phyloP scores from a whole-genome alignment of 208 protist genomes.

The Crithidia fasciculata region DNA sequence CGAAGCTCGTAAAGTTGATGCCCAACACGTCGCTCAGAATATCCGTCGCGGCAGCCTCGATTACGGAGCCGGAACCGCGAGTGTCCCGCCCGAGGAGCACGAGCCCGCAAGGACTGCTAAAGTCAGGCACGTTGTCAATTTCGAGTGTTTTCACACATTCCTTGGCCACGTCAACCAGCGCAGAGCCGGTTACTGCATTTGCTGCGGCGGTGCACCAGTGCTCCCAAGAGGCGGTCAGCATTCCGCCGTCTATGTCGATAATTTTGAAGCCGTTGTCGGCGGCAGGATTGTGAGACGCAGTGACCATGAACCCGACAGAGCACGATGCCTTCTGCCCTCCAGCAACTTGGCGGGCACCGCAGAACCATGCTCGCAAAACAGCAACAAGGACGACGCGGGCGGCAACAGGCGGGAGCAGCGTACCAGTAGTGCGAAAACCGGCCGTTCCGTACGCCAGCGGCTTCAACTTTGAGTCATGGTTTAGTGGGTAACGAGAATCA shows the following conservation, averaged over 20 bases:
- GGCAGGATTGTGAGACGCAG: conserved; percentile 88
- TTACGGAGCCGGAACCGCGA: conserved; percentile 43
- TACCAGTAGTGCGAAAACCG: conserved; percentile 68
- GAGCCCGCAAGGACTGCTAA: conserved; percentile 23
- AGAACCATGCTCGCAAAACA: conserved; percentile 51
- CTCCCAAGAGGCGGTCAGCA: conserved; percentile 79
- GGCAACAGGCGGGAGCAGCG: conserved; percentile 60
- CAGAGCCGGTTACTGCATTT: conserved; percentile 55
- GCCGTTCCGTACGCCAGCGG: conserved; percentile 76
- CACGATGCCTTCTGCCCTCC: not conserved
- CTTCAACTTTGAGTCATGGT: conserved; percentile 34
- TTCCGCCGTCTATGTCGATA: conserved; percentile 80
- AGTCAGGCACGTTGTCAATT: not conserved
- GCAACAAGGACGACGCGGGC: conserved; percentile 68
- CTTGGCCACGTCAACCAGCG: conserved; percentile 51
- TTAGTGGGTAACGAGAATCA: conserved; percentile 45
- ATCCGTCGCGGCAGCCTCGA: conserved; percentile 37
- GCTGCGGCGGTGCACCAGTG: conserved; percentile 55
- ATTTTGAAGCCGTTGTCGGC: conserved; percentile 91
- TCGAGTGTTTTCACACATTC: conserved; percentile 29
- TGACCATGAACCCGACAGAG: conserved; percentile 80
- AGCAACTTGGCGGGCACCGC: conserved; percentile 10
- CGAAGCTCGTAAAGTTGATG: conserved; percentile 28
- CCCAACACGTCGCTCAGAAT: conserved; percentile 31
- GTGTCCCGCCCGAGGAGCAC: conserved; percentile 69